A percentile compares a stretch with the other conserved stretches of the same genome.
Evolutionary conservation across 2,329 filamentous ascomycete genomes (phyloP).

Genomic region (Colletotrichum truncatum): DNA sequence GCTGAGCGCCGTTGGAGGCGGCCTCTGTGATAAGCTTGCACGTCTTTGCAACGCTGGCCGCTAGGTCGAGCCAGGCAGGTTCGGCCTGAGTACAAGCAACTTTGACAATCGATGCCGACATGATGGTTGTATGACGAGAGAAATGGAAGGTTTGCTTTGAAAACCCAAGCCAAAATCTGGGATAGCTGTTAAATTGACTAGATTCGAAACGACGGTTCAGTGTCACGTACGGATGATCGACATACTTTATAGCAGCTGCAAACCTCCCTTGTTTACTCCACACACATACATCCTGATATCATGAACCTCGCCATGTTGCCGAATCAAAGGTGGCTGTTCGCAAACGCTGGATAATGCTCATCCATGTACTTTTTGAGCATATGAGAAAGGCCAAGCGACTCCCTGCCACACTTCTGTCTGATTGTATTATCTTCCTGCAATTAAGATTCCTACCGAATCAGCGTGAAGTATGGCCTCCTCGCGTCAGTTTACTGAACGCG

Average conservation of each 20-base stretch:
- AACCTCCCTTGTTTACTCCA: neutral
- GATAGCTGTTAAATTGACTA: neutral
- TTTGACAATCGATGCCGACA: constrained; percentile 24
- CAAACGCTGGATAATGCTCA: neutral
- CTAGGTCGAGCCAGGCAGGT: constrained; percentile 68
- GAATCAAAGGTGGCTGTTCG: neutral
- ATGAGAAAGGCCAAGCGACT: neutral
- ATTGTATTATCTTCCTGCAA: neutral
- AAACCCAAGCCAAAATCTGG: neutral
- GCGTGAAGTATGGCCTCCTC: neutral
- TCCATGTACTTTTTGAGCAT: neutral
- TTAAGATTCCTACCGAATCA: neutral
- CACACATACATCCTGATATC: neutral
- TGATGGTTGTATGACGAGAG: neutral
- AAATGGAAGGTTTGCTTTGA: neutral
- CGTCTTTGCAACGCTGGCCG: constrained; percentile 63
- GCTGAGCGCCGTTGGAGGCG: constrained; percentile 58
- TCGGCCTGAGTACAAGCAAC: constrained; percentile 67
- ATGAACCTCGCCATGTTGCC: neutral
- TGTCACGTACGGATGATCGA: neutral
- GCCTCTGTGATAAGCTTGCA: constrained; percentile 65
- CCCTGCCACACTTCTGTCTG: neutral
- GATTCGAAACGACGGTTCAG: neutral
- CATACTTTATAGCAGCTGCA: neutral
- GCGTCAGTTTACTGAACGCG: neutral